A percentile compares a stretch with the other conserved stretches of the same genome.
Evolutionary conservation across 2,329 filamentous ascomycete genomes (phyloP).

Genomic region (Colletotrichum shisoi): DNA sequence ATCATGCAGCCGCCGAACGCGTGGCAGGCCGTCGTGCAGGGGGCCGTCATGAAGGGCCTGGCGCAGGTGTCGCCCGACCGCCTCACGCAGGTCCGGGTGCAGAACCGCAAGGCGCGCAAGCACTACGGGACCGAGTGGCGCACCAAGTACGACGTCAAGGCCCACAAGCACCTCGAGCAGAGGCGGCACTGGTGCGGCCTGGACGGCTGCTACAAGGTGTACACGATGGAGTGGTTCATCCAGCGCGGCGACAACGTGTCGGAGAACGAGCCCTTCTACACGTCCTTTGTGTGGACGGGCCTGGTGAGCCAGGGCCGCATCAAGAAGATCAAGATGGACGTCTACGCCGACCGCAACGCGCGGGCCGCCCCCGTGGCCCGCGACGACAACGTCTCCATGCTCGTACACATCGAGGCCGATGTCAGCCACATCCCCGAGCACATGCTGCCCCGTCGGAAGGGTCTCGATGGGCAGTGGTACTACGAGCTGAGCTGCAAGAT

Average conservation of each 20-base stretch:
- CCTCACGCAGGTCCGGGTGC: constrained; percentile 50
- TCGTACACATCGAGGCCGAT: constrained; percentile 53
- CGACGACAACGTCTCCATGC: constrained; percentile 49
- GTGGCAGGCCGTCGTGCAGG: constrained; percentile 61
- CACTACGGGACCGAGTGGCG: constrained; percentile 84
- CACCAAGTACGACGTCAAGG: constrained; percentile 78
- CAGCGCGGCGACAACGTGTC: constrained; percentile 51
- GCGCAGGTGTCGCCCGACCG: constrained; percentile 48
- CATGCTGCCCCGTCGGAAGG: constrained; percentile 46
- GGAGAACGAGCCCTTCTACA: constrained; percentile 51
- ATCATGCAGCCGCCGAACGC: constrained; percentile 59
- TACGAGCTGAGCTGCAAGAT: constrained; percentile 53
- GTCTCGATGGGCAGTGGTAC: constrained; percentile 51
- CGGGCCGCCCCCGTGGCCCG: constrained; percentile 47
- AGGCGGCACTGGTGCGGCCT: constrained; percentile 51
- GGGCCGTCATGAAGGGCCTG: constrained; percentile 60
- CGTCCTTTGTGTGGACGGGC: constrained; percentile 46
- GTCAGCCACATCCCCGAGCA: constrained; percentile 53
- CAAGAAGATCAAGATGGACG: constrained; percentile 48
- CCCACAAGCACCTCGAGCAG: constrained; percentile 60
- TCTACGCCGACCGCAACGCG: constrained; percentile 48
- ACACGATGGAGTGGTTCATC: constrained; percentile 57
- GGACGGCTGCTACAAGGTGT: constrained; percentile 50
- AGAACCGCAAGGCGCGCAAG: constrained; percentile 71
- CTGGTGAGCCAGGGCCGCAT: constrained; percentile 48